Evolutionary conservation across 148 eudicot genomes (phyloP).

Genomic region (Diospyros lotus): DNA sequence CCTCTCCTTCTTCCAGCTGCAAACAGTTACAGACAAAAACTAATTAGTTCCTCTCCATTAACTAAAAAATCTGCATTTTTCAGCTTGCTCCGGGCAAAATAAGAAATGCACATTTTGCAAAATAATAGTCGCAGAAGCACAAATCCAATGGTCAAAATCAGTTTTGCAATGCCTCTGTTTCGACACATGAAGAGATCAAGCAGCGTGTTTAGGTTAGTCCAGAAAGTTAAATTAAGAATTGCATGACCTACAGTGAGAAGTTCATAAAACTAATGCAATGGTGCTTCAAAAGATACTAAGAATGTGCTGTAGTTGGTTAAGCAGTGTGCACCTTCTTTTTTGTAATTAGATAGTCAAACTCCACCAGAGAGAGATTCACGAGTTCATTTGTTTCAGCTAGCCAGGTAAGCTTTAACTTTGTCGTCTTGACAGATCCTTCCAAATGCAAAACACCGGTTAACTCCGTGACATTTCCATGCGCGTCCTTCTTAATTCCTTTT

Average conservation of each 20-base stretch:
- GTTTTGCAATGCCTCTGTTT: not conserved
- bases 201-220: not conserved
- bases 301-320: not conserved
- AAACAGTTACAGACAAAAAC: not conserved
- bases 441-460: constrained; percentile 78
- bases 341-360: constrained; percentile 82
- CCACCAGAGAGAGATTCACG: constrained; percentile 66
- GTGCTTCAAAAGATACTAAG: not conserved
- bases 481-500: constrained; percentile 71
- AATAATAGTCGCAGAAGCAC: not conserved
- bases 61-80: not conserved
- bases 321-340: constrained; percentile 71
- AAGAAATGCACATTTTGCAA: not conserved
- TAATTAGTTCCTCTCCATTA: not conserved
- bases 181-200: not conserved
- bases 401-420: constrained; percentile 98
- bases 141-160: not conserved
- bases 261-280: not conserved
- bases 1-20: constrained; percentile 92
- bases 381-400: constrained; percentile 72
- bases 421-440: constrained; percentile 87
- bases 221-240: not conserved
- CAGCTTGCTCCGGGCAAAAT: not conserved
- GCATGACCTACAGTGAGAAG: not conserved
- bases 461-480: constrained; percentile 54